Evolutionary conservation across 352 stramenopile genomes (phyloP), one percentile per base, ranked within the genome.

Genomic region (Aphanomyces invadans): DNA sequence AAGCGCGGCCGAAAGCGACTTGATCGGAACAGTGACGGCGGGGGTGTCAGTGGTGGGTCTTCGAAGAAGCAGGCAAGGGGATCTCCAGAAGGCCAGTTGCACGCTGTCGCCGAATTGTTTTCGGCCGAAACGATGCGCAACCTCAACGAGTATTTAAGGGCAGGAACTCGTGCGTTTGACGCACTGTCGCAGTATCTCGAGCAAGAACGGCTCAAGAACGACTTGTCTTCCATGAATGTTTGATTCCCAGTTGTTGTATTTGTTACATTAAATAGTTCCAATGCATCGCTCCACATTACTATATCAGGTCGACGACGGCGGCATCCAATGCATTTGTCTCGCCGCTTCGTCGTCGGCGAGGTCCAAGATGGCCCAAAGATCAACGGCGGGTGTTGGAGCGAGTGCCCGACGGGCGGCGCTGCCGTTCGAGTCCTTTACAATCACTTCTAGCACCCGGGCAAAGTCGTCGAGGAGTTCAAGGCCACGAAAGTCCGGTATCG

Each of bases 241-340:
- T 57, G n/a, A n/a, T 15, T 29, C 23, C 29, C 17, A 9, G 12
- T 26, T 17, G 29, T 33, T 26, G 19, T 33, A 21, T 57, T 57
- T 15, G 36, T 42, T 57, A 57, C 25, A 57, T 57, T 57, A 57
- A 57, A 57, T 57, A 57, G 29, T 42, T 42, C 36, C 36, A 42
- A n/a, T n/a, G n/a, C n/a, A n/a, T n/a, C n/a, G n/a, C n/a, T n/a
- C n/a, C n/a, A n/a, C n/a, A n/a, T n/a, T n/a, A n/a, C n/a, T n/a
- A n/a, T n/a, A 4, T 39, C 49, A 57, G 17, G 25, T 57, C 17
- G 49, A 15, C 4, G 25, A 29, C 5, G 25, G n/a, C n/a, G n/a
- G 19, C 10, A 64, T 32, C 55, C 55, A 64, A 9, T 64, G n/a
- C 55, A 64, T 64, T 26, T 64, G 32, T 3, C 23, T 48, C 10